Conservation (phyloP, 2,329 filamentous ascomycete genomes). For the Alternaria solani region DNA sequence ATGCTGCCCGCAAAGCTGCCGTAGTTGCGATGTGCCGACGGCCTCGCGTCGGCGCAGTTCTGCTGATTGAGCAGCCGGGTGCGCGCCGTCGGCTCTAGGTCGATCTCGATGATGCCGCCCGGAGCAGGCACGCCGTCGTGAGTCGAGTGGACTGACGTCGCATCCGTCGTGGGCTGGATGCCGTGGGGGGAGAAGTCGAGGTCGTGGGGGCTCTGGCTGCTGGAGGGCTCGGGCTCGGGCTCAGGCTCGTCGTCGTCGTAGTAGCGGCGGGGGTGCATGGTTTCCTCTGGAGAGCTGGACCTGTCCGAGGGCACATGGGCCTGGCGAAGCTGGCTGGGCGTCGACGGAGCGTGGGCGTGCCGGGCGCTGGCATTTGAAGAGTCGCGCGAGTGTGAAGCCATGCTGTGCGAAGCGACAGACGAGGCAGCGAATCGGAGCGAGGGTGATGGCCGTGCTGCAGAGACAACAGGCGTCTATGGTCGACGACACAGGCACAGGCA, state of each 20-base stretch:
- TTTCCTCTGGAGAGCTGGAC: conserved; percentile 54
- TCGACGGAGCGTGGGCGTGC: conserved; percentile 46
- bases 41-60: conserved; percentile 73
- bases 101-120: conserved; percentile 33
- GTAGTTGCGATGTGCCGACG: conserved; percentile 62
- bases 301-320: conserved; percentile 52
- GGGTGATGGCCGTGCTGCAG: conserved; percentile 9
- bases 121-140: conserved; percentile 32
- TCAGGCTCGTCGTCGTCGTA: conserved; percentile 28
- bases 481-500: not conserved
- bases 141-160: conserved; percentile 38
- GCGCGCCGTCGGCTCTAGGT: conserved; percentile 48
- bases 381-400: conserved; percentile 40
- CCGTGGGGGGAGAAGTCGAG: conserved; percentile 40
- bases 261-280: conserved; percentile 39
- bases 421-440: conserved; percentile 8
- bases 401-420: not conserved
- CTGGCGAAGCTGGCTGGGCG: conserved; percentile 53
- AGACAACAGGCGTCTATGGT: not conserved
- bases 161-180: conserved; percentile 45
- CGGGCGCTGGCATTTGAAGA: conserved; percentile 42
- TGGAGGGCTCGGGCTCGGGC: conserved; percentile 28
- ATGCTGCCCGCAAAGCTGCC: conserved; percentile 64
- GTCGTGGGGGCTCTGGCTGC: conserved; percentile 23
- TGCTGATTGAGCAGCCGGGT: conserved; percentile 51